Base-by-base conservation (phyloP, 75 land plant species). In the Isoetes taiwanensis region DNA sequence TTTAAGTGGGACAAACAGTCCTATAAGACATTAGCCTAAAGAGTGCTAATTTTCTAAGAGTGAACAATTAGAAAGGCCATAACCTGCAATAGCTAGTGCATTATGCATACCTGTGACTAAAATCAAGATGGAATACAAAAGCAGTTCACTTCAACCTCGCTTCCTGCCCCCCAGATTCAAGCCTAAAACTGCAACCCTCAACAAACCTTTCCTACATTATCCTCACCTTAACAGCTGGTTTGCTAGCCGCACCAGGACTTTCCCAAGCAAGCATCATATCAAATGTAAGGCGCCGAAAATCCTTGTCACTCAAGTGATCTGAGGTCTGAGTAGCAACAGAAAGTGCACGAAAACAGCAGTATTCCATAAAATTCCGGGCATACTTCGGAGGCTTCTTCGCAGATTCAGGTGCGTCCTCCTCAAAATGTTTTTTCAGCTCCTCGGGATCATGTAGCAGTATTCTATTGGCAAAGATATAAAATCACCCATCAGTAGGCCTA, bases 261-360 rank as follows among this genome's bases (percentile, higher is more conserved):
- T 89, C 99, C 99, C 99, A 94, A 31, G 96, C 99, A 29, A 89
- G 59, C 99, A 94, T 94, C 90, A 94, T 85, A 58, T 94, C 99
- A 71, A 76, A 94, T 27, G 86, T 79, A 23, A 84, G 60, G 30
- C 96, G 86, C 0, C 86, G 73, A 52, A 94, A 94, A 37, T 69
- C 80, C 58, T 79, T 81, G 62, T 94, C 90, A 52, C 79, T 63
- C 20, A 89, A 61, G 59, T 85, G 79, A 40, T 81, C 86, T 5
- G 64, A 61, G 2, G 60, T 63, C 70, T 81, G 83, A 27, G 74
- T 74, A 30, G 76, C 68, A 32, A 82, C 68, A 32, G 86, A 80
- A 30, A 94, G 90, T 11, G 90, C 72, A 41, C 83, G 69, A 56
- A 94, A 94, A 64, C 84, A 84, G 70, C 96, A 84, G 41, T 84